phyloP scores from a whole-genome alignment of 768 basidiomycete species.

The Macrolepiota fuliginosa region DNA sequence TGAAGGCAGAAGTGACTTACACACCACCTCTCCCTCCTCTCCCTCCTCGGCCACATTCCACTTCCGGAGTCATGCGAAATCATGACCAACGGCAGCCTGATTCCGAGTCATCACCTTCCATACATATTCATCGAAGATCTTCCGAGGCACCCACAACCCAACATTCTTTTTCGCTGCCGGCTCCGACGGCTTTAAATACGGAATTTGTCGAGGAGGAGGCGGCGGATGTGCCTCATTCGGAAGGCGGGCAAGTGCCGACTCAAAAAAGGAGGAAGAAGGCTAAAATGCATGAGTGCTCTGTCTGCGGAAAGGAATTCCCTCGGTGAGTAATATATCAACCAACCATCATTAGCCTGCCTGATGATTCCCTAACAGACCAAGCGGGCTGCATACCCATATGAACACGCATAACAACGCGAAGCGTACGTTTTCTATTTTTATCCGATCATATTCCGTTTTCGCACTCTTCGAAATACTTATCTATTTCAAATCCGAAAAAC shows the following conservation, averaged over 20 bases:
- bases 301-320: conserved; percentile 52
- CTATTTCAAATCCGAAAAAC: no score
- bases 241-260: not conserved
- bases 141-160: not conserved
- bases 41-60: not conserved
- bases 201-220: not conserved
- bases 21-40: not conserved
- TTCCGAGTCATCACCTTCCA: not conserved
- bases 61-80: not conserved
- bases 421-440: conserved; percentile 34
- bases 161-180: not conserved
- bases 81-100: not conserved
- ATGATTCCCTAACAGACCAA: conserved; percentile 34
- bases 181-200: not conserved
- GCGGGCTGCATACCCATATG: conserved; percentile 57
- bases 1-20: not conserved
- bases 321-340: conserved; percentile 27
- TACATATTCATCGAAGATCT: not conserved
- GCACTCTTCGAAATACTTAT: not conserved
- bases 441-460: not conserved
- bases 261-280: conserved; percentile 40
- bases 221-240: not conserved
- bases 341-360: not conserved
- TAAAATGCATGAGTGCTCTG: conserved; percentile 53
- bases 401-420: conserved; percentile 52